Evolutionary conservation across 371 early-diverging fungal genomes (phyloP), one percentile per base, ranked within the genome.

Genomic region (Zancudomyces culisetae): DNA sequence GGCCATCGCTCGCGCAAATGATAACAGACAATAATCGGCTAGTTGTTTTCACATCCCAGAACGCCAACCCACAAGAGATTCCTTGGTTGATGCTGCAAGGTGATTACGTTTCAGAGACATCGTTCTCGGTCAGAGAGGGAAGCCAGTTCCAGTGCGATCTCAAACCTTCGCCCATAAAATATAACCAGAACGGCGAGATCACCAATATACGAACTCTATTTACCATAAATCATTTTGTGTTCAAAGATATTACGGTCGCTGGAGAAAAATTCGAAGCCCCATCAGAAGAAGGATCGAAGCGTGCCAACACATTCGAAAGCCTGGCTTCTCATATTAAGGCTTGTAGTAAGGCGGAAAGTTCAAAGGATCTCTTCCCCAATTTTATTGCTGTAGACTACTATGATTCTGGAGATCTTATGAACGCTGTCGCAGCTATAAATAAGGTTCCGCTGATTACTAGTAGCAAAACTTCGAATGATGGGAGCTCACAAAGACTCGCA

Each of bases 331-430:
- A 69, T 55, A 54, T 60, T 10, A 55, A 55, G 23, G 19, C 46
- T 27, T 69, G 68, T 48, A 47, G 52, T 13, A 27, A 19, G 8
- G 50, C 51, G 13, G 26, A 23, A 12, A 54, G 53, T 2, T 22
- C 51, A n/a, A 53, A 43, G 2, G 62, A 54, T 2, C 63, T 66
- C 42, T 64, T 68, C 51, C 80, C 83, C 42, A 84, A 74, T 60
- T 85, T 77, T 61, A 63, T 85, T 24, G 70, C 78, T 0, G 76
- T 85, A 2, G 86, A 85, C 64, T 85, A 77, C 61, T 85, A 79
- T 55, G 78, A 85, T 27, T 50, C 70, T 18, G 85, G 83, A 8
- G 59, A 59, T 3, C 43, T 76, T 3, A 55, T 78, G 49, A 49
- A 69, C 41, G 62, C 62, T 15, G 71, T 77, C 12, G 84, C 81